phyloP scores from a whole-genome alignment of 2,329 filamentous ascomycete species.

The Xylariomycetidae sp. region DNA sequence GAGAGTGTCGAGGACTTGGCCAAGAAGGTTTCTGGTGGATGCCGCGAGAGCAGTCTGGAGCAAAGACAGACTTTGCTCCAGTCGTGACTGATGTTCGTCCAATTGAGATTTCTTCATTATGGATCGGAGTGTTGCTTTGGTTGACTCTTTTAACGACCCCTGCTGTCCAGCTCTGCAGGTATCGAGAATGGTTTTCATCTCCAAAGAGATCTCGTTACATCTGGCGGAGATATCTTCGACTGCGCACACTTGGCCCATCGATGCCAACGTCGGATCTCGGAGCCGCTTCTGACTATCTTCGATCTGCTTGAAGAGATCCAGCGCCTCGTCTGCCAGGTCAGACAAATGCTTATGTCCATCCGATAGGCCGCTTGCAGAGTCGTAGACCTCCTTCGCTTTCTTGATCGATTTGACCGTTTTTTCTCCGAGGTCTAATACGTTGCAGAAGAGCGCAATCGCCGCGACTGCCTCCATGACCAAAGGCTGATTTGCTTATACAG shows the following conservation, averaged over 20 bases:
- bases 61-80: not conserved
- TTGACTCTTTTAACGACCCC: not conserved
- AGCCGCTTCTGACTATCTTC: not conserved
- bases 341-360: constrained; percentile 2
- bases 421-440: constrained; percentile 4
- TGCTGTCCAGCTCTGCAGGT: not conserved
- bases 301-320: not conserved
- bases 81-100: too few species aligned
- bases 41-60: not conserved
- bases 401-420: constrained; percentile 3
- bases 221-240: too few species aligned
- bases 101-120: too few species aligned
- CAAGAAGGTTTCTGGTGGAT: too few species aligned
- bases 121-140: not conserved
- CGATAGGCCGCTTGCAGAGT: constrained; percentile 4
- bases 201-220: constrained; percentile 1
- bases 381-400: constrained; percentile 4
- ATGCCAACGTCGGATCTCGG: not conserved
- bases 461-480: constrained; percentile 5
- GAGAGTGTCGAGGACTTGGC: too few species aligned
- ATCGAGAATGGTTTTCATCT: constrained; percentile 1
- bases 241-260: too few species aligned
- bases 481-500: too few species aligned
- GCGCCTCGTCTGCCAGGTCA: not conserved
- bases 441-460: constrained; percentile 1